Evolutionary conservation across 441 rosid genomes (phyloP), one percentile per base, ranked within the genome.

Genomic region (Populus hybrid): DNA sequence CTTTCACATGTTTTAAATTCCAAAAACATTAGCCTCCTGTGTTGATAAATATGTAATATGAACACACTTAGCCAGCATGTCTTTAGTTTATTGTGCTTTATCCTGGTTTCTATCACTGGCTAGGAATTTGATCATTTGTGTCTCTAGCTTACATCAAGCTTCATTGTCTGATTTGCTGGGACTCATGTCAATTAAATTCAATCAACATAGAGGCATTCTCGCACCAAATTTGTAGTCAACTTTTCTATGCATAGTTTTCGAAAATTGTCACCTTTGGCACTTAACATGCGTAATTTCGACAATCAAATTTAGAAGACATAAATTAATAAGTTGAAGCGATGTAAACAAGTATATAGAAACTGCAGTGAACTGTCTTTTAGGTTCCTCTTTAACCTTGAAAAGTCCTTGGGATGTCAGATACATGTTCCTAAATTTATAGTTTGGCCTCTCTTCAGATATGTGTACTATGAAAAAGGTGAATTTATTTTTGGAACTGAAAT

Each of bases 1-100:
- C 69, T 40, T 78, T 71, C 72, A 76, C 67, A 42, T 12, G 57
- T 59, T 68, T 63, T 75, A 24, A 74, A 42, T 66, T 20, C 30
- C 67, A 40, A 70, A n/a, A 71, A 12, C 16, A 38, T 40, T 50
- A n/a, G 35, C 66, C 66, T 40, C 57, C 57, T 46, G 6, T 1
- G 36, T 23, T 50, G 32, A 30, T 46, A 68, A n/a, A 36, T 34
- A 63, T 64, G 10, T 23, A 14, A 23, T 32, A 28, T 75, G 30
- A 16, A 57, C 32, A n/a, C 69, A 42, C 21, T 38, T 64, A 50
- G 50, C 36, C 38, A 14, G 32, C 32, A 30, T 3, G 32, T 30
- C 32, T 30, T 30, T 30, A 30, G 32, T 4, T 30, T 30, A 30
- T 71, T 61, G 20, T 59, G 14, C 69, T 35, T 4, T 42, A 67